Conservation (phyloP, 2,329 filamentous ascomycete species). For the Lasiodiplodia theobromae region DNA sequence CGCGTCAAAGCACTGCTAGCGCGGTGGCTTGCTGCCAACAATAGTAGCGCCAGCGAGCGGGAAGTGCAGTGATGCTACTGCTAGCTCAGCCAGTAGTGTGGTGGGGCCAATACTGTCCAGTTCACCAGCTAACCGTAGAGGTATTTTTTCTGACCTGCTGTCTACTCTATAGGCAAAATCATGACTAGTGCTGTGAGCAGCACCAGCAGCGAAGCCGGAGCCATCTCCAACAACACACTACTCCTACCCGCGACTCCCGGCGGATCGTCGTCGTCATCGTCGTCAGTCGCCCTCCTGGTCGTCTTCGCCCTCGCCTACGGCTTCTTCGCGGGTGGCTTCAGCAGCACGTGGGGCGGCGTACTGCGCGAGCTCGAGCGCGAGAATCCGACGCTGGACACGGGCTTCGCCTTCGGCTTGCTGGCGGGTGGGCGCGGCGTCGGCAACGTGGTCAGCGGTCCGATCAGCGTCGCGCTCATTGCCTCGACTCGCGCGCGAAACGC, state of each 20-base stretch:
- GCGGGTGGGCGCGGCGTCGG: constrained; percentile 57
- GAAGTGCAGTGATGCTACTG: not conserved
- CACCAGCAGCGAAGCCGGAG: not conserved
- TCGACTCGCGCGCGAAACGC: not conserved
- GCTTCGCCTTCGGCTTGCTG: constrained; percentile 56
- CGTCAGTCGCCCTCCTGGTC: constrained; percentile 46
- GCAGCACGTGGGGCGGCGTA: constrained; percentile 50
- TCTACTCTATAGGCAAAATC: not conserved
- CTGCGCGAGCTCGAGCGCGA: constrained; percentile 18
- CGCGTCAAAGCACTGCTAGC: not conserved
- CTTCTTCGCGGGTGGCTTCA: constrained; percentile 49
- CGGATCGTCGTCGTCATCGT: not conserved
- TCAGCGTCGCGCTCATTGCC: constrained; percentile 53
- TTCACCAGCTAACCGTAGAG: not conserved
- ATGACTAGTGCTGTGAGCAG: not conserved
- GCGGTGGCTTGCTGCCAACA: not conserved
- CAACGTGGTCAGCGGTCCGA: constrained; percentile 56
- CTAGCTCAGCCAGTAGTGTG: not conserved
- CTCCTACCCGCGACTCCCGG: not conserved
- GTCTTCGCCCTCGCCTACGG: constrained; percentile 54
- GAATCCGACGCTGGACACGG: constrained; percentile 44
- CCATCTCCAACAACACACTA: not conserved
- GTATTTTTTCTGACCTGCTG: not conserved
- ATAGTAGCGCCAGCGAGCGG: not conserved
- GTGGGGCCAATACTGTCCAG: not conserved